A percentile compares a stretch with the other conserved stretches of the same genome.
Conservation (phyloP, 805 yeast species). For the Sugiyamaella valdiviana region DNA sequence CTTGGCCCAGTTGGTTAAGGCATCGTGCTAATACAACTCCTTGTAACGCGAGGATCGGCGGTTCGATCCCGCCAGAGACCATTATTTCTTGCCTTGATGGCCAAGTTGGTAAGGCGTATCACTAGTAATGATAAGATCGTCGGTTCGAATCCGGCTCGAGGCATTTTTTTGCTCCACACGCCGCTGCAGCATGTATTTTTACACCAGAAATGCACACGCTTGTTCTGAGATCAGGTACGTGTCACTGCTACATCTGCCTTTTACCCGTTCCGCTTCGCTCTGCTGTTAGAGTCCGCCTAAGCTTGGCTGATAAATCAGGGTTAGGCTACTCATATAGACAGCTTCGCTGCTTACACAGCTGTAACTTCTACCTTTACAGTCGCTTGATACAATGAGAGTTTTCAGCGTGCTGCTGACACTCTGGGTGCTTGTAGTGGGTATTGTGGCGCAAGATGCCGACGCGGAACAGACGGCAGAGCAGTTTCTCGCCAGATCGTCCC, state of each 20-base stretch:
- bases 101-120: conserved; percentile 82
- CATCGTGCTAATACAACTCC: conserved; percentile 10
- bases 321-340: too few relatives aligned
- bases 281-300: too few relatives aligned
- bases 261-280: too few relatives aligned
- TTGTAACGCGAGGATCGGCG: conserved; percentile 14
- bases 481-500: conserved; percentile 8
- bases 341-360: too few relatives aligned
- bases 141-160: conserved; percentile 71
- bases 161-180: conserved; percentile 31
- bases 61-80: conserved; percentile 13
- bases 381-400: too few relatives aligned
- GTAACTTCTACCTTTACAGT: too few relatives aligned
- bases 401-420: background rate
- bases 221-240: too few relatives aligned
- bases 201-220: too few relatives aligned
- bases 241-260: too few relatives aligned
- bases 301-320: too few relatives aligned
- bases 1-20: conserved; percentile 16
- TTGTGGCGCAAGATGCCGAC: background rate
- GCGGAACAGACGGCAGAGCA: conserved; percentile 3
- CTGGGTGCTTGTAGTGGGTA: background rate
- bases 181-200: too few relatives aligned
- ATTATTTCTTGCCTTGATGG: conserved; percentile 42
- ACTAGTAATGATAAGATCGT: conserved; percentile 85